Percentiles rank a stretch among this genome's conserved stretches.
These are phyloP conservation scores for Auricularia sp. DNA, from an alignment of 768 basidiomycete species.

Conservation along the genomic window DNA sequence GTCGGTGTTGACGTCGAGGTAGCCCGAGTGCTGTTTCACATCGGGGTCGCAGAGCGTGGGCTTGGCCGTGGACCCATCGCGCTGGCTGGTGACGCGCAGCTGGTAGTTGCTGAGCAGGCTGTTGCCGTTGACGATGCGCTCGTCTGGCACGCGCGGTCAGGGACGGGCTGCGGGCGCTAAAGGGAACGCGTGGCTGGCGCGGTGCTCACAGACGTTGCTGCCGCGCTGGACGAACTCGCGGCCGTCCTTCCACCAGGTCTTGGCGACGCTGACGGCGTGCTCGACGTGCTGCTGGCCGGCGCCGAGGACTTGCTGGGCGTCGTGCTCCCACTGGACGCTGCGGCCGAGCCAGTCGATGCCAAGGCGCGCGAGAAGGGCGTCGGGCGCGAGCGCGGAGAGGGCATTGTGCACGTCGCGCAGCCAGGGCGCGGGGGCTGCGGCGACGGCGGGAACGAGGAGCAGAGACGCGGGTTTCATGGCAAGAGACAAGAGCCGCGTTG, in stretches of 20 bases:
- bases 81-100: conserved; percentile 40
- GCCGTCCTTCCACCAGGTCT: conserved; percentile 56
- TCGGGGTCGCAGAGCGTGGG: conserved; percentile 68
- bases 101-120: conserved; percentile 38
- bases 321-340: conserved; percentile 11
- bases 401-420: background rate
- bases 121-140: conserved; percentile 42
- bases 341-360: conserved; percentile 2
- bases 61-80: conserved; percentile 17
- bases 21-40: conserved; percentile 78
- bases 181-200: conserved; percentile 19
- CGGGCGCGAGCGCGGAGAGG: conserved; percentile 3
- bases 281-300: background rate
- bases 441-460: background rate
- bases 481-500: no score
- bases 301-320: conserved; percentile 13
- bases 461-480: conserved; percentile 1
- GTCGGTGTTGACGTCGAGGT: conserved; percentile 68
- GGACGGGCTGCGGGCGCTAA: background rate
- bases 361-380: conserved; percentile 2
- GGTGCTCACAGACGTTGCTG: conserved; percentile 49
- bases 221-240: conserved; percentile 61
- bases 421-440: background rate
- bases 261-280: conserved; percentile 20
- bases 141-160: conserved; percentile 35